Evolutionary conservation across 139 green algal species (phyloP), one percentile per base, ranked within the genome.

Genomic region (Pleodorina starrii): DNA sequence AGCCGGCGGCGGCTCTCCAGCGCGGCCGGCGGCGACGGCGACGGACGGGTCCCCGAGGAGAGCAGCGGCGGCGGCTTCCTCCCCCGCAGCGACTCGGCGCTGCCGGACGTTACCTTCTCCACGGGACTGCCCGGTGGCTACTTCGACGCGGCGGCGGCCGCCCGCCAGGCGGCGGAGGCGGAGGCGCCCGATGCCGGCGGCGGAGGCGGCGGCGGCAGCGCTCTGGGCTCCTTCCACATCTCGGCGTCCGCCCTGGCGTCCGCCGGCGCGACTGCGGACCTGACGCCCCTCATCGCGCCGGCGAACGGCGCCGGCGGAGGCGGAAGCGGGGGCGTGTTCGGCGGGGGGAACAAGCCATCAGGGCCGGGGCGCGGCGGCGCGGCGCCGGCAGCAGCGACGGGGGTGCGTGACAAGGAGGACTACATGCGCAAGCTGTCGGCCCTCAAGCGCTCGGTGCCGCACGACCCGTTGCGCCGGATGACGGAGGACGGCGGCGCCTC

Each of bases 391-490:
- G 68, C 11, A 2, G n/a, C 66, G 0, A 1, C 48, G 29, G 27
- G 40, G 29, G 29, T 29, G 5, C 51, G 85, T 35, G 57, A 75
- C 74, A 79, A 90, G 29, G 42, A 50, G 42, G 86, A 90, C 25
- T 85, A 79, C 86, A 59, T 85, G 59, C 74, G 86, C 11, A 90
- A 90, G 86, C 75, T 90, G 44, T 90, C 86, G 3, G 86, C 86
- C 1, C 75, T 90, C 17, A 90, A 90, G 60, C 74, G 86, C 7
- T 68, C 74, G 3, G 57, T 89, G 40, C 72, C 86, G 46, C 32
- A 35, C 27, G 79, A 72, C 17, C 23, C 76, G 17, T 23, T 71
- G 32, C 1, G 50, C 35, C 78, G 78, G 7, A 5, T 11, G 36
- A 66, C 54, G 4, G 78, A 85, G 78, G 78, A 85, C 2, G 48